Evolutionary conservation across 2,329 filamentous ascomycete species (phyloP).

Genomic region (Trichophyton verrucosum): DNA sequence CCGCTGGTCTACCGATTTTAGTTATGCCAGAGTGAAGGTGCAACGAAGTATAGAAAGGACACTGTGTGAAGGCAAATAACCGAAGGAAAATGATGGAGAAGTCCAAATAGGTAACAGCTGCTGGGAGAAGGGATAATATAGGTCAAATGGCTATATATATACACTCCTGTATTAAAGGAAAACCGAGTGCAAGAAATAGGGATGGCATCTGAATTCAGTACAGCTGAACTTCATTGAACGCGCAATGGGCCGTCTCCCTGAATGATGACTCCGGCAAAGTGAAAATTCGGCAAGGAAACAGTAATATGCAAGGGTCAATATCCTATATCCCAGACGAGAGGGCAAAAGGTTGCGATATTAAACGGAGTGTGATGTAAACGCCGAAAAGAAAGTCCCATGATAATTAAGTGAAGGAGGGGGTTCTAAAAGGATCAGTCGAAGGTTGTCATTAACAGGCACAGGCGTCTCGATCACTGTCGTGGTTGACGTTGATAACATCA

Average conservation of each 20-base stretch:
- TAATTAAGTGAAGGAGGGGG: conserved; percentile 10
- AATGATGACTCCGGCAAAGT: background rate
- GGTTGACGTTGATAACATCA: conserved; percentile 95
- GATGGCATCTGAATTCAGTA: background rate
- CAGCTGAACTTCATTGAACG: background rate
- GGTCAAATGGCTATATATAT: background rate
- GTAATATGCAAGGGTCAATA: background rate
- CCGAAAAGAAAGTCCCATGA: background rate
- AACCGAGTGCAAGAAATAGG: background rate
- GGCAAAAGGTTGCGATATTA: background rate
- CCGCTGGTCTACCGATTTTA: no score
- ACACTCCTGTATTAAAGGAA: background rate
- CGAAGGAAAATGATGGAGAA: background rate
- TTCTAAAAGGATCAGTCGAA: conserved; percentile 14
- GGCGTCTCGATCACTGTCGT: conserved; percentile 83
- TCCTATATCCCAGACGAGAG: conserved; percentile 2
- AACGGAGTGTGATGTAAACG: background rate
- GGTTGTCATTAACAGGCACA: conserved; percentile 63
- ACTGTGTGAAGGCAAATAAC: no score
- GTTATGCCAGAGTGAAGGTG: no score
- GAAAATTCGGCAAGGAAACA: background rate
- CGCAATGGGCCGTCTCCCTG: background rate
- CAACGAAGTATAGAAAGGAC: no score
- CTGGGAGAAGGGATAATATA: background rate
- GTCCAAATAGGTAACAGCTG: background rate